phyloP scores from a whole-genome alignment of 2,329 filamentous ascomycete species.

The Trichoderma arundinaceum region DNA sequence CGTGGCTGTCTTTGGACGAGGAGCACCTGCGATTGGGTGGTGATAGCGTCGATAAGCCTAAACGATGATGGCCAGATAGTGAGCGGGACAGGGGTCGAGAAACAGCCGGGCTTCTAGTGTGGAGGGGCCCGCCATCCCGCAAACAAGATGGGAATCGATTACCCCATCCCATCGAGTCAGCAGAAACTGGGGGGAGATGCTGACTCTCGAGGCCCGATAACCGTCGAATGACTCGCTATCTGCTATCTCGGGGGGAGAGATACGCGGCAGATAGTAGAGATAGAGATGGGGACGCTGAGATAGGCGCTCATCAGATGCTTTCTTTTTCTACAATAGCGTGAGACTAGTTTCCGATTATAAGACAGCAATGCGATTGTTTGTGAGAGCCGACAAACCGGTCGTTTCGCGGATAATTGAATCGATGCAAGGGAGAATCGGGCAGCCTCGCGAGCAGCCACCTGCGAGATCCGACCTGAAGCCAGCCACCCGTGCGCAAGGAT shows the following conservation, averaged over 20 bases:
- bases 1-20: neutral
- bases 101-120: slow-evolving; percentile 1
- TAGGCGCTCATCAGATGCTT: neutral
- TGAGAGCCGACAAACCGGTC: too few relatives aligned
- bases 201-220: slow-evolving; percentile 14
- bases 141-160: slow-evolving; percentile 37
- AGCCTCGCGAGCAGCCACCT: neutral
- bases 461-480: slow-evolving; percentile 7
- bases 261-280: slow-evolving; percentile 20
- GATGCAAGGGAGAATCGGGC: slow-evolving; percentile 8
- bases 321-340: neutral
- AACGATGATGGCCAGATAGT: slow-evolving; percentile 16
- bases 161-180: slow-evolving; percentile 56
- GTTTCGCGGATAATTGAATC: neutral
- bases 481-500: too few relatives aligned
- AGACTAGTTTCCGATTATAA: neutral
- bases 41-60: slow-evolving; percentile 10
- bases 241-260: slow-evolving; percentile 21
- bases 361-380: neutral
- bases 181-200: slow-evolving; percentile 17
- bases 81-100: slow-evolving; percentile 11
- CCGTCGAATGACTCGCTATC: slow-evolving; percentile 17
- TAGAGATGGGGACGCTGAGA: slow-evolving; percentile 1
- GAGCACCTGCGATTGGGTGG: neutral
- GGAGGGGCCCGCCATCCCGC: slow-evolving; percentile 27